Evolutionary conservation across 176 grass and related monocot genomes (phyloP).

Genomic region (Tuctoria greenei): DNA sequence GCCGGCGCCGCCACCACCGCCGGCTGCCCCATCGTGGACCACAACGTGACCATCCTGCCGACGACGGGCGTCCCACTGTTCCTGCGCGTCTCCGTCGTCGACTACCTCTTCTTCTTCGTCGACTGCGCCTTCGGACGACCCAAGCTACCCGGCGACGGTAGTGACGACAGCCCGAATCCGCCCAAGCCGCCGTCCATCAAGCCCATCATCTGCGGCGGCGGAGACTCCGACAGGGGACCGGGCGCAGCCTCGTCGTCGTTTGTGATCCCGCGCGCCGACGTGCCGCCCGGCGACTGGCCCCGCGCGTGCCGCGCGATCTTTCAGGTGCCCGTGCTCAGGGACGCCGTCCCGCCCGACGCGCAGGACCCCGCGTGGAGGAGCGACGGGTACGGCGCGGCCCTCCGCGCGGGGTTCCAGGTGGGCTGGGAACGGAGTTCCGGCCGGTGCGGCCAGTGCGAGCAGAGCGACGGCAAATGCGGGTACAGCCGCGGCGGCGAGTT

Average conservation of each 20-base stretch:
- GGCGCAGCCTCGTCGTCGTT: neutral
- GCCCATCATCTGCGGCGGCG: neutral
- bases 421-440: constrained; percentile 29
- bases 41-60: constrained; percentile 46
- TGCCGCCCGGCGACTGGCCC: constrained; percentile 31
- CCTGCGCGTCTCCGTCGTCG: neutral
- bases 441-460: constrained; percentile 29
- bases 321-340: constrained; percentile 28
- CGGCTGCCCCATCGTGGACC: constrained; percentile 26
- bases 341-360: neutral
- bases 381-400: constrained; percentile 13
- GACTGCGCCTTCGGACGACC: constrained; percentile 15
- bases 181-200: constrained; percentile 32
- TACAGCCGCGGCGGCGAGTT: constrained; percentile 19
- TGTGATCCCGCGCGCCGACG: neutral
- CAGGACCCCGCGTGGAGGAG: constrained; percentile 15
- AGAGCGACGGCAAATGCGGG: constrained; percentile 32
- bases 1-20: neutral
- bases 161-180: neutral
- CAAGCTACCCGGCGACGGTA: accelerated
- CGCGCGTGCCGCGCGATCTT: constrained; percentile 10
- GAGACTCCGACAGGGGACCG: neutral
- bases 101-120: constrained; percentile 45
- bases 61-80: neutral
- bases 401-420: constrained; percentile 48